A percentile compares a stretch with the other conserved stretches of the same genome.
Conservation (phyloP, 257 asterid species). For the Solanum megistacrolobum region DNA sequence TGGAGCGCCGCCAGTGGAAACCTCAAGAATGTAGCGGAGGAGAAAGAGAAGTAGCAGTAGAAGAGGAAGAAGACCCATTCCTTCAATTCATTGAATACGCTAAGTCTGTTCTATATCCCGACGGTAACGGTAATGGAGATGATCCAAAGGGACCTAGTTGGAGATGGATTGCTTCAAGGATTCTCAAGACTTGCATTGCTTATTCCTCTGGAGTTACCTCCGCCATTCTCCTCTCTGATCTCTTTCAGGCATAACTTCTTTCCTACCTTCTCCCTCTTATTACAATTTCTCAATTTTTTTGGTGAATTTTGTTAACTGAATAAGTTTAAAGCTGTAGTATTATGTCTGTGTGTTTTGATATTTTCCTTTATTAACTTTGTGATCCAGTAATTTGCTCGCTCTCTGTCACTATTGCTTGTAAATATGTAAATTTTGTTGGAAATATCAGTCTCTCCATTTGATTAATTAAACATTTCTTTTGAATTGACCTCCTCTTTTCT, state of each 20-base stretch:
- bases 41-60: background rate
- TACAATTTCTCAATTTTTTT: background rate
- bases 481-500: background rate
- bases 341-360: background rate
- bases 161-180: conserved; percentile 56
- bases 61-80: conserved; percentile 41
- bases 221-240: conserved; percentile 92
- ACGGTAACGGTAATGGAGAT: conserved; percentile 5
- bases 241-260: conserved; percentile 34
- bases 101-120: conserved; percentile 25
- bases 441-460: background rate
- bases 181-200: conserved; percentile 57
- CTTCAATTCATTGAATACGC: conserved; percentile 57
- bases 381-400: background rate
- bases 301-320: background rate
- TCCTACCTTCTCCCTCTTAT: too few species aligned
- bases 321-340: background rate
- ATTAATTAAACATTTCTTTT: background rate
- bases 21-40: background rate
- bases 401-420: background rate
- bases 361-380: background rate
- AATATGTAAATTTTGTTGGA: background rate
- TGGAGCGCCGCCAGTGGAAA: conserved; percentile 5
- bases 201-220: conserved; percentile 94
- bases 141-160: conserved; percentile 51